Conservation (phyloP, 805 yeast genomes). For the Maudiozyma pseudohumilis region DNA sequence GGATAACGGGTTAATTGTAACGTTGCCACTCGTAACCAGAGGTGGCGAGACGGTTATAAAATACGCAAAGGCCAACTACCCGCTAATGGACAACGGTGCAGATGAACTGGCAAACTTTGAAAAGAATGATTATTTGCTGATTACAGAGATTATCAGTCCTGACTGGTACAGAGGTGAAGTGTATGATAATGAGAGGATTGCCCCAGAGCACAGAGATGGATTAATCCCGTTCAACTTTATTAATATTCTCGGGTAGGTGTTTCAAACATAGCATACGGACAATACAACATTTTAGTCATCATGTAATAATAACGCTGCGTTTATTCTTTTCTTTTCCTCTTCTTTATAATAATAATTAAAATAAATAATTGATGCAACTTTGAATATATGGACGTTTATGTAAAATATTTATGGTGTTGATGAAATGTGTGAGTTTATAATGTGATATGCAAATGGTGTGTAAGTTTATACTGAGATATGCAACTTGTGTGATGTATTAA, state of each 20-base stretch:
- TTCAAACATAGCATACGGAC: no score
- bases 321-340: no score
- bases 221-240: constrained; percentile 23
- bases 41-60: constrained; percentile 21
- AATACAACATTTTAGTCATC: background rate
- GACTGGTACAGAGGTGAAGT: constrained; percentile 31
- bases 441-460: no score
- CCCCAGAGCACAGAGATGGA: constrained; percentile 14
- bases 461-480: no score
- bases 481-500: no score
- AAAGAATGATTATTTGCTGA: constrained; percentile 23
- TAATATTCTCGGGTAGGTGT: constrained; percentile 6
- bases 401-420: no score
- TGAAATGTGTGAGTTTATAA: no score
- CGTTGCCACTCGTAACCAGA: constrained; percentile 22
- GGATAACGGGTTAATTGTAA: constrained; percentile 26
- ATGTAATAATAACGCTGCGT: no score
- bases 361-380: no score
- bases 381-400: no score
- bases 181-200: constrained; percentile 19
- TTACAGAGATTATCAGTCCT: constrained; percentile 23
- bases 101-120: constrained; percentile 25
- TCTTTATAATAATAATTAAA: no score
- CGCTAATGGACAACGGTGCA: constrained; percentile 21
- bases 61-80: constrained; percentile 27